A percentile compares a stretch with the other conserved stretches of the same genome.
Evolutionary conservation across 2,329 filamentous ascomycete genomes (phyloP).

Genomic region (Botrytis aclada): DNA sequence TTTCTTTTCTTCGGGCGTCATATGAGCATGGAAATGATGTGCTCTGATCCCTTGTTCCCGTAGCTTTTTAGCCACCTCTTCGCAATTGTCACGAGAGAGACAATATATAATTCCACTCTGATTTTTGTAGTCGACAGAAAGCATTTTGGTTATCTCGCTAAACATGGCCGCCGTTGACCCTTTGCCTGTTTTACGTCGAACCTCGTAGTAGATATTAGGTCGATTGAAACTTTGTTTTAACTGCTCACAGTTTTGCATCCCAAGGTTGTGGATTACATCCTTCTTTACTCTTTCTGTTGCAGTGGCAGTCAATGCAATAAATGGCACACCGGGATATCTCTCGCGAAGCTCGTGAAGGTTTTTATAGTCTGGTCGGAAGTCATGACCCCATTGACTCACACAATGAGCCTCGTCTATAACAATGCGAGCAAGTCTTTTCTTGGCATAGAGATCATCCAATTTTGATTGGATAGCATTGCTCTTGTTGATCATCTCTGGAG

Average conservation of each 20-base stretch:
- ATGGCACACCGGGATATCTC: conserved; percentile 73
- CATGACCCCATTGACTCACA: conserved; percentile 98
- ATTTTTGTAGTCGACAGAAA: conserved; percentile 63
- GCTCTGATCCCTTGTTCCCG: conserved; percentile 64
- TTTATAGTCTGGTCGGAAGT: conserved; percentile 96
- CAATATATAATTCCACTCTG: conserved; percentile 93
- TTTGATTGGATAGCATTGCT: conserved; percentile 65
- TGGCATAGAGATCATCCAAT: conserved; percentile 65
- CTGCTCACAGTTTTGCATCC: conserved; percentile 69
- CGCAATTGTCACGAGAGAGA: conserved; percentile 78
- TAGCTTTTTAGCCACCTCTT: conserved; percentile 72
- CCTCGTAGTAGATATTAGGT: conserved; percentile 89
- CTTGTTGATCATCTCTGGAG: conserved; percentile 92
- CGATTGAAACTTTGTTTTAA: conserved; percentile 96
- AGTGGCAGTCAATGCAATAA: conserved; percentile 94
- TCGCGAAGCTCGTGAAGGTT: conserved; percentile 70
- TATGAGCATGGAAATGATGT: conserved; percentile 80
- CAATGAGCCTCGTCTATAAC: conserved; percentile 99
- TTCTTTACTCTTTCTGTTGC: conserved; percentile 90
- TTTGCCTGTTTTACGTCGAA: conserved; percentile 53
- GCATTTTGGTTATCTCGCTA: conserved; percentile 58
- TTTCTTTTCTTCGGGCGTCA: conserved; percentile 65
- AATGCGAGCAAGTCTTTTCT: conserved; percentile 75
- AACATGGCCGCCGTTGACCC: conserved; percentile 35
- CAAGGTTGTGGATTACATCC: conserved; percentile 89